Base-by-base conservation (phyloP, 176 grass and related monocot species). In the Oryza meyeriana region DNA sequence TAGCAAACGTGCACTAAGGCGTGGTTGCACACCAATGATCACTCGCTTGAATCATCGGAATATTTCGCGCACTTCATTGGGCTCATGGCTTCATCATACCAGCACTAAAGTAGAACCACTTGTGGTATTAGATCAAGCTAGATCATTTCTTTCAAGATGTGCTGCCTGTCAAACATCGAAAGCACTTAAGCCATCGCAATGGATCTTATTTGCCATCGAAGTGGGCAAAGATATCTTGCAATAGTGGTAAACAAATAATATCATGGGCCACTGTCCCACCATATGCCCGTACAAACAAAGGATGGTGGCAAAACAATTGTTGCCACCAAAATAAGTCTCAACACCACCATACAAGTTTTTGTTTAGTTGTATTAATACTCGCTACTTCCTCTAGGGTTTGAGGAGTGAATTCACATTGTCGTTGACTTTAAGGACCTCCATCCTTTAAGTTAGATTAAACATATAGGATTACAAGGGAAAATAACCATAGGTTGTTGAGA, bases 391-490 rank as follows among this genome's bases (percentile, higher is more conserved):
- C n/a, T 27, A 24, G 25, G 22, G 20, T 6, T 71, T 27, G 4
- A 38, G 20, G 9, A 36, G 18, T 22, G 18, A 5, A 68, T 68
- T n/a, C 17, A 36, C 5, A 18, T n/a, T 68, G n/a, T 28, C 39
- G 10, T 28, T 45, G 24, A 12, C 6, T 71, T 71, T 44, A 64
- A 64, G 61, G 16, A 41, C 5, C 32, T 33, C 13, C 36, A 66
- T 50, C 28, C n/a, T 33, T 79, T 50, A 7, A n/a, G 6, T 32
- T n/a, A 48, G 22, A 29, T 16, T 40, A 11, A 20, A 57, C 8
- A n/a, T 77, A 29, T 36, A 24, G 75, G 25, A 69, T 28, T 69
- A 69, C 8, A 38, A 80, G 47, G 47, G 17, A 69, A 32, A 80
- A 80, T 57, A 44, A 17, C 52, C 13, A 17, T 18, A 26, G 34